These are phyloP conservation scores for Periconia sp. DNA, from an alignment of 2,329 filamentous ascomycete genomes.

Conservation along the genomic window DNA sequence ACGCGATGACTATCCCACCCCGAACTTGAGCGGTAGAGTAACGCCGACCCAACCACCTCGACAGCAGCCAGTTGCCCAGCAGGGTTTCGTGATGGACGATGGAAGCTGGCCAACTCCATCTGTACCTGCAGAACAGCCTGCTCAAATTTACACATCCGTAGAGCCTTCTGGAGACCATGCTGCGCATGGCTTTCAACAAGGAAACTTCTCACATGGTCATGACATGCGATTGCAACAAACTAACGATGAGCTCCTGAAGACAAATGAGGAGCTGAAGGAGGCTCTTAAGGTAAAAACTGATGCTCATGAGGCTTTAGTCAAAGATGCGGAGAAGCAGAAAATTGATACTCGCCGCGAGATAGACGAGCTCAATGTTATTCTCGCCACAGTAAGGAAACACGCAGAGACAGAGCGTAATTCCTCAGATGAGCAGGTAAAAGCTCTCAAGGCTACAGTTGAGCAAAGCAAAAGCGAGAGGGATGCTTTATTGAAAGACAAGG, in stretches of 20 bases:
- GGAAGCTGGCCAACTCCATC: constrained; percentile 21
- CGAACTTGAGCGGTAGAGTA: constrained; percentile 22
- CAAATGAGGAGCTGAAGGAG: constrained; percentile 15
- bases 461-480: constrained; percentile 25
- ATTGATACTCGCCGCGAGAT: constrained; percentile 10
- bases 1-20: constrained; percentile 34
- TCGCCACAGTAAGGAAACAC: constrained; percentile 19
- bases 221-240: neutral
- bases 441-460: constrained; percentile 19
- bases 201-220: neutral
- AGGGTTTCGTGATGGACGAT: constrained; percentile 20
- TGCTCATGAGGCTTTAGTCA: constrained; percentile 23
- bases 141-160: neutral
- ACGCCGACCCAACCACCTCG: constrained; percentile 7
- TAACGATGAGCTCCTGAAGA: neutral
- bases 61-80: neutral
- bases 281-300: constrained; percentile 36
- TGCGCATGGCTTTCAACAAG: neutral
- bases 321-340: constrained; percentile 22
- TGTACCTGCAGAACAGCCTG: neutral
- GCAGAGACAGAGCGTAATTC: constrained; percentile 17
- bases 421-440: constrained; percentile 22
- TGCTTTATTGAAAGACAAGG: constrained; percentile 28
- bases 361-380: constrained; percentile 20
- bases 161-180: neutral